These are phyloP conservation scores for Schwanniomyces pseudopolymorphus DNA, from an alignment of 805 yeast species.

Conservation along the genomic window DNA sequence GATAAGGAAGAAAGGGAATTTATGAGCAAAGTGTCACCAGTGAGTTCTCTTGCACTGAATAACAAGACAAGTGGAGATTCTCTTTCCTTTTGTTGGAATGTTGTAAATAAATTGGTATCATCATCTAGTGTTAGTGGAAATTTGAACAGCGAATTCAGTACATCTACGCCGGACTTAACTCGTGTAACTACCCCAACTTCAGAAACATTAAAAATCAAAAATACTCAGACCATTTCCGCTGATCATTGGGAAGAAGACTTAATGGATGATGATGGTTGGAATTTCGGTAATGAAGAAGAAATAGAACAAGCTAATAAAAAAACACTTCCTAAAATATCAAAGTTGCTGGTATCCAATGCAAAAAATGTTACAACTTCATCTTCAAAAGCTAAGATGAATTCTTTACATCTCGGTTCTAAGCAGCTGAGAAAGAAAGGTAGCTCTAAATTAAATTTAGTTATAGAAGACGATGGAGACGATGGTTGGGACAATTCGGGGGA, in stretches of 20 bases:
- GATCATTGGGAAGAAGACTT: slow-evolving; percentile 1
- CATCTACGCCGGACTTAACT: slow-evolving; percentile 37
- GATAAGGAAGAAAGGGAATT: slow-evolving; percentile 40
- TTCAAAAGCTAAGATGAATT: slow-evolving; percentile 12
- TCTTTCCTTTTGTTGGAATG: slow-evolving; percentile 35
- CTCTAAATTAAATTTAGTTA: slow-evolving; percentile 24
- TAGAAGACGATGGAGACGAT: slow-evolving; percentile 26
- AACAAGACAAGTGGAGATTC: slow-evolving; percentile 7
- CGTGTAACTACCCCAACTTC: slow-evolving; percentile 25
- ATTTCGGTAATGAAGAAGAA: slow-evolving; percentile 2
- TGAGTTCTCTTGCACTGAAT: slow-evolving; percentile 2
- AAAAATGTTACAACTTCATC: background rate
- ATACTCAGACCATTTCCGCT: background rate
- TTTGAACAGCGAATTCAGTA: slow-evolving; percentile 35
- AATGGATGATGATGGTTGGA: slow-evolving; percentile 23
- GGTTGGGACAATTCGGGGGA: slow-evolving; percentile 32
- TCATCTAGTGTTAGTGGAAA: slow-evolving; percentile 28
- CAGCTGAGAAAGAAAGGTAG: slow-evolving; percentile 12
- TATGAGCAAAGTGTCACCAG: slow-evolving; percentile 25
- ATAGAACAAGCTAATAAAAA: slow-evolving; percentile 6
- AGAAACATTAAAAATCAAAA: slow-evolving; percentile 7
- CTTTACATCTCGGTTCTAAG: slow-evolving; percentile 22
- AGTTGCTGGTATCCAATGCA: background rate
- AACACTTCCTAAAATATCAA: slow-evolving; percentile 2
- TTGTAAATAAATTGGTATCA: slow-evolving; percentile 35